phyloP scores from a whole-genome alignment of 345 rosid genomes.

The Clarkia xantiana region DNA sequence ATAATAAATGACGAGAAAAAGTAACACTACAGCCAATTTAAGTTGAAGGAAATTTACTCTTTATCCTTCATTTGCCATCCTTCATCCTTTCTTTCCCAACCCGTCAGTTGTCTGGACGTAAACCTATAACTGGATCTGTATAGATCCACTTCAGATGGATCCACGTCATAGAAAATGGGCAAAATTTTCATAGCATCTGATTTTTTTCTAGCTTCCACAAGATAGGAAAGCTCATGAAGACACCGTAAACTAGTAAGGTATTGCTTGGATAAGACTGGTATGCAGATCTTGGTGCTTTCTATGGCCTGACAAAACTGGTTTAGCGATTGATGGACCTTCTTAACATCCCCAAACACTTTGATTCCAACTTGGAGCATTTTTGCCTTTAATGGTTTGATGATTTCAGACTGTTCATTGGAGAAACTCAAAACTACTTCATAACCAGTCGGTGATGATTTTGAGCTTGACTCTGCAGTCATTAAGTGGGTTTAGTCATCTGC shows the following conservation, averaged over 20 bases:
- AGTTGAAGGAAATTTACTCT: background rate
- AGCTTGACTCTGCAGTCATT: background rate
- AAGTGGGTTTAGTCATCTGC: no score
- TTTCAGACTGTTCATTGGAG: background rate
- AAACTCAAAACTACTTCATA: conserved; percentile 6
- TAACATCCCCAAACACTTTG: background rate
- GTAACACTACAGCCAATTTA: background rate
- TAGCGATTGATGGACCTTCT: background rate
- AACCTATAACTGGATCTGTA: background rate
- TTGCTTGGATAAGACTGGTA: conserved; percentile 12
- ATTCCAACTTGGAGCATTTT: conserved; percentile 1
- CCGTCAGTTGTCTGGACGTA: background rate
- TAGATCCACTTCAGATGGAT: background rate
- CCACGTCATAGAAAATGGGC: background rate
- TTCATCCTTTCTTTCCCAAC: background rate
- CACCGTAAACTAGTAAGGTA: conserved; percentile 3
- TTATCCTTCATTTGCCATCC: conserved; percentile 4
- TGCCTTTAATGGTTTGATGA: conserved; percentile 1
- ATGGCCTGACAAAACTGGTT: background rate
- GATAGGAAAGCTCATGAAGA: conserved; percentile 1
- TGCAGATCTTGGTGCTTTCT: background rate
- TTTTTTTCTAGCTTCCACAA: background rate
- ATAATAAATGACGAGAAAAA: background rate
- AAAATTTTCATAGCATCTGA: background rate
- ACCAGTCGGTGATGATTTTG: background rate